Base-by-base conservation (phyloP, 2,329 filamentous ascomycete species). In the Penicillium sp. region DNA sequence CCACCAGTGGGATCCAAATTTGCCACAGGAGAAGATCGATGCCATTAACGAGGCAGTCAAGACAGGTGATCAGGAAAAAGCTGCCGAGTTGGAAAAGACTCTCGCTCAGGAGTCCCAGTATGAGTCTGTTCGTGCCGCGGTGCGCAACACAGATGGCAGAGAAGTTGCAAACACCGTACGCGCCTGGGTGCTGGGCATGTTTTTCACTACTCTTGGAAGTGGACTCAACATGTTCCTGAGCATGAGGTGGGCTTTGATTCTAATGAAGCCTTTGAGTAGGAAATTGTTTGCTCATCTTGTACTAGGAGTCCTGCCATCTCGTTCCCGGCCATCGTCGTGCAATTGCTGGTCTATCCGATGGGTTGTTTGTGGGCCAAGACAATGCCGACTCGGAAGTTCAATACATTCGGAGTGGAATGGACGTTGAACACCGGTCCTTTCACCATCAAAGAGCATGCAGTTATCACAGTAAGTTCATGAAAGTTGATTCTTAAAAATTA, bases 31-130 rank as follows among this genome's bases (percentile, higher is more conserved):
- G 60, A 81, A 85, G 60, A 73, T 86, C 53, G 82, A 82, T 66
- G 81, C 83, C 70, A 79, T 86, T 62, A 81, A 86, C 58, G 76
- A 80, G 43, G 82, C 80, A 38, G 77, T 83, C 54, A 76, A 79
- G 54, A 78, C 78, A 10, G 79, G 80, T 55, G 83, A 86, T 70
- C 76, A 78, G 58, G 83, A 86, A 67, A 85, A 84, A 72, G 83
- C 83, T 53, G 73, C 83, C 58, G 79, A 83, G 78, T 80, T 63
- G 77, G 57, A 65, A 17, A 63, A 63, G 21, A 38, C 58, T 1
- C 25, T 85, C 67, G 80, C 84, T 66, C 83, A 86, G 60, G 84
- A 87, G 68, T 86, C 84, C 56, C 85, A 85, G 4, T 87, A 87
- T 66, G 83, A 82, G 49, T 83, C 86, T 75, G 85, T 71, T 53